Base-by-base conservation (phyloP, 441 rosid genomes). In the Arabidopsis lyrata region DNA sequence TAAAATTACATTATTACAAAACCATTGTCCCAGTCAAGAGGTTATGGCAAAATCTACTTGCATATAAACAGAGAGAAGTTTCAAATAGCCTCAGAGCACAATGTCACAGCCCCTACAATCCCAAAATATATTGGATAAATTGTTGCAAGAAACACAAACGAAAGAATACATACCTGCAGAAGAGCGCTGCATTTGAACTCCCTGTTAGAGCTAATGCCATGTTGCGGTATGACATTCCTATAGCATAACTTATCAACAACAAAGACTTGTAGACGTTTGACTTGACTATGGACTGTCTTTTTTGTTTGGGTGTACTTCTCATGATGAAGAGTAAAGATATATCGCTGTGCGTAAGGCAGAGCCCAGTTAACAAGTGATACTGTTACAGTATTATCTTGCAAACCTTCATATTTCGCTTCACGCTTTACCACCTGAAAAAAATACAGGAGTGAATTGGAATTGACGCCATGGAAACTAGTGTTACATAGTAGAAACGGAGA, bases 291-390 rank as follows among this genome's bases (percentile, higher is more conserved):
- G 58, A 84, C 87, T 55, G 84, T 81, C 71, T 80, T 85, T 81
- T 80, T 87, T 32, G 85, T 80, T 76, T 81, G 85, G 66, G 52
- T 53, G 74, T 92, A 95, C 73, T 77, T 83, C 44, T 86, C 86
- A 47, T 82, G 89, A 72, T 89, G 92, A 13, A 83, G 48, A 57
- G 86, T 72, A 78, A 76, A 85, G 34, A 92, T 74, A 82, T 91
- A 95, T 61, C 98, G 93, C 77, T 92, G 99, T 49, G 97, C 95
- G 85, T 87, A 92, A 72, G 99, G 96, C 72, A 95, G 90, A 58
- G 86, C 86, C 99, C 99, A 95, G 77, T 91, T 83, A 72, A 92
- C 77, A 73, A 95, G 77, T 68, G 91, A 83, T 72, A 86, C 81
- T 77, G 83, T 83, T 62, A 77, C 76, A 69, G 82, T 77, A 71